Conservation (phyloP, 306 rosid genomes). For the Sicyos baderoa region DNA sequence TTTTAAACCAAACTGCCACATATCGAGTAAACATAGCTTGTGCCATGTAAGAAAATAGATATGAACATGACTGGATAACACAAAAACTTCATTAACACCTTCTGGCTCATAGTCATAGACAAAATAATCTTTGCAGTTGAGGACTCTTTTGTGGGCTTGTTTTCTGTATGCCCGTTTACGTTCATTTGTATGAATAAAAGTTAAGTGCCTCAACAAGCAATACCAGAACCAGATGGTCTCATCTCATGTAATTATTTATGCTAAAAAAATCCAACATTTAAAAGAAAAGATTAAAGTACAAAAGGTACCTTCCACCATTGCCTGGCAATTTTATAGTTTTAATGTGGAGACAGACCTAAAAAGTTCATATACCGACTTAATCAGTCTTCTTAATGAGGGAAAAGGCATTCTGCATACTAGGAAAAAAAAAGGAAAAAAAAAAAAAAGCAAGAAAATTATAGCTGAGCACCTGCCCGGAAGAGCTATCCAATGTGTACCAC, state of each 20-base stretch:
- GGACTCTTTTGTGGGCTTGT: not conserved
- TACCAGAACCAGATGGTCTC: not conserved
- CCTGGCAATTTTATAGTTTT: constrained; percentile 52
- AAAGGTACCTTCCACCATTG: constrained; percentile 61
- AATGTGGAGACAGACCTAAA: constrained; percentile 86
- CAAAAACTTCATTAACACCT: not conserved
- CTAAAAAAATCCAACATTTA: not conserved
- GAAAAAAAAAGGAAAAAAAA: not conserved
- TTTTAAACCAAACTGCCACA: not conserved
- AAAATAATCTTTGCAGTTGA: not conserved
- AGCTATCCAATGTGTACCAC: constrained; percentile 76
- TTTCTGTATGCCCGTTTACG: not conserved
- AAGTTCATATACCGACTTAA: constrained; percentile 26
- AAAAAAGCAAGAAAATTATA: constrained; percentile 19
- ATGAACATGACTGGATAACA: not conserved
- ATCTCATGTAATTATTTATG: no score
- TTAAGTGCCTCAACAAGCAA: not conserved
- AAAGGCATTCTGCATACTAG: not conserved
- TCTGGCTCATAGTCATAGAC: not conserved
- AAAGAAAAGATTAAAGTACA: not conserved
- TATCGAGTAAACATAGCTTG: not conserved
- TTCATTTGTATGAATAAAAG: no score
- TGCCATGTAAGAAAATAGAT: not conserved
- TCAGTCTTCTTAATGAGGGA: constrained; percentile 23
- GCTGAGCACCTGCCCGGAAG: constrained; percentile 79